Evolutionary conservation across 1,139 yeast species (phyloP).

Genomic region (Magnusiomyces paraingens): DNA sequence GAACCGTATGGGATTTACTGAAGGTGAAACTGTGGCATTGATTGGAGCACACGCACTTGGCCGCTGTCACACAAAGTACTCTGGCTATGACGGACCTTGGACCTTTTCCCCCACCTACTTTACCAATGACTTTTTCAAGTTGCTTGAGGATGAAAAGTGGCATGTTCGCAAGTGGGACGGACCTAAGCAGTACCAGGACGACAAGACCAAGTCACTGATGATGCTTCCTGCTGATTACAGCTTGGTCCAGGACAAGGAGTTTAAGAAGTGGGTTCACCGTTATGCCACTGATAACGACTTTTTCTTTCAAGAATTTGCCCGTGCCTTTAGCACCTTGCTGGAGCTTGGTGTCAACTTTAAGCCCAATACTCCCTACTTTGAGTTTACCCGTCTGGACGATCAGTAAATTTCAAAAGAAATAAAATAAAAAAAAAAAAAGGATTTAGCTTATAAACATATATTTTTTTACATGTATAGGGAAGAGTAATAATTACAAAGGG

Average conservation of each 20-base stretch:
- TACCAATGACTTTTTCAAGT: conserved; percentile 47
- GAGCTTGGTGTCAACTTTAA: conserved; percentile 66
- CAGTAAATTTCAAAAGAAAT: conserved; percentile 5
- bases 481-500: no score
- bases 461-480: not conserved
- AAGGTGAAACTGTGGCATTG: conserved; percentile 78
- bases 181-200: conserved; percentile 70
- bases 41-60: conserved; percentile 89
- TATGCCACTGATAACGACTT: conserved; percentile 66
- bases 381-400: conserved; percentile 50
- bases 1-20: conserved; percentile 65
- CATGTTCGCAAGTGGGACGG: conserved; percentile 69
- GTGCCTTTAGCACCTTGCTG: conserved; percentile 60
- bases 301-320: conserved; percentile 67
- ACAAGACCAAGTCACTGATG: conserved; percentile 67
- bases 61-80: conserved; percentile 50
- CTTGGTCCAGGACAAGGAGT: conserved; percentile 57
- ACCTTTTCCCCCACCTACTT: conserved; percentile 81
- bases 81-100: conserved; percentile 93
- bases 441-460: not conserved
- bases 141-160: conserved; percentile 70
- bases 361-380: conserved; percentile 38
- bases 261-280: conserved; percentile 57
- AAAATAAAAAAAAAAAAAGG: not conserved
- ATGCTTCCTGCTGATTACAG: conserved; percentile 87